Percentiles rank a stretch among this genome's conserved stretches.
These are phyloP conservation scores for Geotrichum histeridarum DNA, from an alignment of 1,139 yeast species.

Conservation along the genomic window DNA sequence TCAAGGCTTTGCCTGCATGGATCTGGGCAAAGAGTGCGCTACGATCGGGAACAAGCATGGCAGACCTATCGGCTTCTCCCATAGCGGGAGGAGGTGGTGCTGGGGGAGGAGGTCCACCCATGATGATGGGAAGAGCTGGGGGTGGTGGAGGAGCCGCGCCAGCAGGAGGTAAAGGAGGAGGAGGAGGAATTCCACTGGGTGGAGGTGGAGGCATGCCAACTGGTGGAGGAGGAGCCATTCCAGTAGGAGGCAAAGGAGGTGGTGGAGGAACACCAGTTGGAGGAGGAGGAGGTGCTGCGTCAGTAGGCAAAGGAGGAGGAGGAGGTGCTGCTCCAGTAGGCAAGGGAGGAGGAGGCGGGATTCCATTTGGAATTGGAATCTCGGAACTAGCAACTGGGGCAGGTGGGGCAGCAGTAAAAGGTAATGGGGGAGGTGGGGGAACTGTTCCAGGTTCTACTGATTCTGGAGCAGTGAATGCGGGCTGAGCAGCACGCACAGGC, in stretches of 20 bases:
- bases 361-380: constrained; percentile 21
- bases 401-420: constrained; percentile 21
- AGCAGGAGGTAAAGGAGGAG: constrained; percentile 24
- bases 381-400: constrained; percentile 14
- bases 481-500: constrained; percentile 18
- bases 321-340: constrained; percentile 24
- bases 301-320: constrained; percentile 24
- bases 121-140: constrained; percentile 35
- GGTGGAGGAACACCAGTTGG: constrained; percentile 22
- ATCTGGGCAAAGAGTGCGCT: constrained; percentile 48
- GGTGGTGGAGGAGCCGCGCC: constrained; percentile 35
- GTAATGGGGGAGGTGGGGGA: constrained; percentile 18
- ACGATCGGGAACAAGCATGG: constrained; percentile 39
- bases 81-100: constrained; percentile 35
- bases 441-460: constrained; percentile 13
- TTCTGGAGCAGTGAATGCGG: constrained; percentile 23
- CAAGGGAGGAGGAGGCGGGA: constrained; percentile 24
- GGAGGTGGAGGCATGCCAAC: constrained; percentile 29
- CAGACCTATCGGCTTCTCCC: constrained; percentile 35
- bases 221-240: constrained; percentile 22
- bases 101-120: constrained; percentile 37
- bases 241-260: constrained; percentile 22
- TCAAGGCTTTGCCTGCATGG: constrained; percentile 48
- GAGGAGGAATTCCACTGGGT: constrained; percentile 21
- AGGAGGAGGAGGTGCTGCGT: constrained; percentile 20